Percentiles rank a stretch among this genome's conserved stretches.
phyloP scores from a whole-genome alignment of 345 rosid species.

The Murraya paniculata region DNA sequence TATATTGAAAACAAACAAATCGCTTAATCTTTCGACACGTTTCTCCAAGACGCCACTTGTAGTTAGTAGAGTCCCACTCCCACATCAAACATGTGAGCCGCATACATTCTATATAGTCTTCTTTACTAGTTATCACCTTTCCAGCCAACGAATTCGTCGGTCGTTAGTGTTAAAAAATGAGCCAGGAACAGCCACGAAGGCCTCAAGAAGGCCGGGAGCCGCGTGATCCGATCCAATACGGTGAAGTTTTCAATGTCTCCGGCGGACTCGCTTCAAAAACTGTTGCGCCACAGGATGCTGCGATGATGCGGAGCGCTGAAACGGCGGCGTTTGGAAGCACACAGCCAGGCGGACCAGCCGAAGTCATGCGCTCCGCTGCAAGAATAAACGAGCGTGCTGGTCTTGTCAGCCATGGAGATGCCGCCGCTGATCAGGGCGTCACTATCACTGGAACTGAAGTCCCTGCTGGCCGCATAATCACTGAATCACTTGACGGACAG shows the following conservation, averaged over 20 bases:
- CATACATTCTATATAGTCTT: not conserved
- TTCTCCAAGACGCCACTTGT: not conserved
- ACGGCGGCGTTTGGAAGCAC: slow-evolving; percentile 55
- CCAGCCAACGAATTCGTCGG: too few species aligned
- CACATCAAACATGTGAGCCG: too few species aligned
- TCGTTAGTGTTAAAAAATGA: slow-evolving; percentile 35
- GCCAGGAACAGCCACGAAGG: slow-evolving; percentile 56
- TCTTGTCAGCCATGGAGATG: slow-evolving; percentile 40
- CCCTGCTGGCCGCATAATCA: slow-evolving; percentile 47
- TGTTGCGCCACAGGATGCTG: slow-evolving; percentile 63
- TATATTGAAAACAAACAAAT: not conserved
- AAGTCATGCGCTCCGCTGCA: slow-evolving; percentile 66
- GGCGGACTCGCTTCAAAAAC: slow-evolving; percentile 52
- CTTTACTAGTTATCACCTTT: not conserved
- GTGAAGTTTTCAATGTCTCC: slow-evolving; percentile 50
- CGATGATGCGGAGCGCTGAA: slow-evolving; percentile 75
- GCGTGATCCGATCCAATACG: slow-evolving; percentile 51
- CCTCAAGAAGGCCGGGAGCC: slow-evolving; percentile 59
- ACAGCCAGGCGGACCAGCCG: slow-evolving; percentile 60
- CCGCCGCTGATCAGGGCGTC: slow-evolving; percentile 45
- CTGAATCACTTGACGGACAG: slow-evolving; percentile 66
- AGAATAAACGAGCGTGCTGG: slow-evolving; percentile 50
- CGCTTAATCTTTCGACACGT: not conserved
- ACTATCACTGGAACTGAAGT: slow-evolving; percentile 52
- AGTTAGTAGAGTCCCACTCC: not conserved